These are phyloP conservation scores for Gnetum montanum DNA, from an alignment of 75 land plant species.

Conservation along the genomic window DNA sequence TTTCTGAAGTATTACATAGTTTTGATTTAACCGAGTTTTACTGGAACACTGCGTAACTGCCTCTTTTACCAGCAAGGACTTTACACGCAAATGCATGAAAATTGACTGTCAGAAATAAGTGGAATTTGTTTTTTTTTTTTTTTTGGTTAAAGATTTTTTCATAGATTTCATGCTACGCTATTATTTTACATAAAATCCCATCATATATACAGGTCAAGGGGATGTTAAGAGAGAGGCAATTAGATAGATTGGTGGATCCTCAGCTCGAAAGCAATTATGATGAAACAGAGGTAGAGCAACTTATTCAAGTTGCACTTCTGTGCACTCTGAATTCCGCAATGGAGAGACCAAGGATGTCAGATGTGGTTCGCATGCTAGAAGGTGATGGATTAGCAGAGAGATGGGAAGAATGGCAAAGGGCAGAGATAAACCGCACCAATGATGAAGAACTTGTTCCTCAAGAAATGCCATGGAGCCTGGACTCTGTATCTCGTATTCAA, in stretches of 20 bases:
- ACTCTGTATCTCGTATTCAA: slow-evolving; percentile 41
- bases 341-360: slow-evolving; percentile 86
- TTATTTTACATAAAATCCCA: neutral
- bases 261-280: slow-evolving; percentile 57
- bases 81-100: no score
- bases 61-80: no score
- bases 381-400: slow-evolving; percentile 84
- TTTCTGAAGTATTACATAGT: no score
- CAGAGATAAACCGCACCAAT: slow-evolving; percentile 44
- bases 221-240: slow-evolving; percentile 51
- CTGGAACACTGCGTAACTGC: no score
- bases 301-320: slow-evolving; percentile 77
- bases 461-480: slow-evolving; percentile 32
- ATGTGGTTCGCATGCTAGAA: slow-evolving; percentile 87
- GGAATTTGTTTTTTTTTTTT: no score
- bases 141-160: neutral
- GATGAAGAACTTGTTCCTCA: slow-evolving; percentile 31
- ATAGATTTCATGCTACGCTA: neutral
- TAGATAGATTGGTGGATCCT: slow-evolving; percentile 69
- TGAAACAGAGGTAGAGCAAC: slow-evolving; percentile 62
- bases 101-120: no score
- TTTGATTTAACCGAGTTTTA: no score
- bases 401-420: slow-evolving; percentile 87
- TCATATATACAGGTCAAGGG: slow-evolving; percentile 63
- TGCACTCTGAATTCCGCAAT: slow-evolving; percentile 74